These are phyloP conservation scores for Microdochium trichocladiopsis DNA, from an alignment of 2,329 filamentous ascomycete genomes.

Conservation along the genomic window DNA sequence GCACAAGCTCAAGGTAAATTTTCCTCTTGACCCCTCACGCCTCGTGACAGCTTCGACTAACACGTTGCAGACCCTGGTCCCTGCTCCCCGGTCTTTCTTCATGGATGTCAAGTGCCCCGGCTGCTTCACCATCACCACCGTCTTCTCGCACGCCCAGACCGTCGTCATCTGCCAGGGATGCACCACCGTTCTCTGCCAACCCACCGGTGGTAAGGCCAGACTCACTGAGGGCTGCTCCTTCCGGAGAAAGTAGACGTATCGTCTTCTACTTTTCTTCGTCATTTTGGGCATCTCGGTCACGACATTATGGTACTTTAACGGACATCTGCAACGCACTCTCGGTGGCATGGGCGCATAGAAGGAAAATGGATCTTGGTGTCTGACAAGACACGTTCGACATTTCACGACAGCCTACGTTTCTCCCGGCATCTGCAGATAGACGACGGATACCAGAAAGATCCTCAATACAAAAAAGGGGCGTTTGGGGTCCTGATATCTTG, in stretches of 20 bases:
- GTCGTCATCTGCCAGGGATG: conserved; percentile 99
- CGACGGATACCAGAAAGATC: conserved; percentile 57
- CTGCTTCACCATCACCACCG: conserved; percentile 99
- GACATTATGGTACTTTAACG: conserved; percentile 46
- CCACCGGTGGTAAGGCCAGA: conserved; percentile 97
- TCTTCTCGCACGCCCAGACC: conserved; percentile 99
- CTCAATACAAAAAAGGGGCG: conserved; percentile 57
- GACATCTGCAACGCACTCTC: conserved; percentile 48
- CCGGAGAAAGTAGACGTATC: conserved; percentile 90
- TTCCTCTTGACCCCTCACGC: conserved; percentile 19
- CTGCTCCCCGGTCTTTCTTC: conserved; percentile 97
- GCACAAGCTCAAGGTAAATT: conserved; percentile 98
- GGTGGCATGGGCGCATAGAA: conserved; percentile 42
- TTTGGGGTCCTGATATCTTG: conserved; percentile 80
- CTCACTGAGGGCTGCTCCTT: conserved; percentile 99
- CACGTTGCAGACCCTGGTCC: conserved; percentile 71
- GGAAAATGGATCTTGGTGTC: conserved; percentile 23
- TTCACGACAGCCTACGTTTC: conserved; percentile 25
- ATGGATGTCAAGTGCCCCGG: conserved; percentile 99
- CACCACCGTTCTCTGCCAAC: conserved; percentile 99
- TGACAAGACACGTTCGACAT: conserved; percentile 20
- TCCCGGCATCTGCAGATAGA: conserved; percentile 58
- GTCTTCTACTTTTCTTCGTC: conserved; percentile 35
- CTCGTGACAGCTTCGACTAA: conserved; percentile 3
- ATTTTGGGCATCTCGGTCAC: conserved; percentile 33